Base-by-base conservation (phyloP, 345 rosid species). In the Populus davidiana region DNA sequence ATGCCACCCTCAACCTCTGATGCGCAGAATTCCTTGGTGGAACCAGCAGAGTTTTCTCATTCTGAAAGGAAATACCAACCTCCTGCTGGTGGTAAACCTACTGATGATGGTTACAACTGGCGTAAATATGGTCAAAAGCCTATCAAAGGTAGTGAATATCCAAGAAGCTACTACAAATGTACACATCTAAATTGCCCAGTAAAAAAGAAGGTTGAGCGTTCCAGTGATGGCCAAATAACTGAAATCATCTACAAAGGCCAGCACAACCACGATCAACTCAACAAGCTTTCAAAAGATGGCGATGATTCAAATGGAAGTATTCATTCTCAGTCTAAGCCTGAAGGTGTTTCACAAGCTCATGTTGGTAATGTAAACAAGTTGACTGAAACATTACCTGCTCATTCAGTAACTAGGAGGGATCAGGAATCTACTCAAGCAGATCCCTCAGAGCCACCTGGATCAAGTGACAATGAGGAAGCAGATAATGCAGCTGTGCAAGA, bases 71-170 rank as follows among this genome's bases (percentile, higher is more conserved):
- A 86, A 84, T 84, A 80, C 79, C 90, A 90, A 39, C 77, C 83
- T 77, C 35, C 72, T 75, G 83, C 82, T 41, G 91, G 88, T 73
- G 96, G 92, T 81, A 96, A 96, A 85, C 96, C 98, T 27, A 89
- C 90, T 66, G 91, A 92, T 83, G 99, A 93, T 80, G 98, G 98
- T 59, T 96, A 92, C 77, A 93, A 93, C 80, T 96, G 99, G 99
- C 89, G 96, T 73, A 93, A 96, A 80, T 93, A 91, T 76, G 96
- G 99, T 72, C 98, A 96, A 86, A 96, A 93, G 87, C 98, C 96
- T 33, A 94, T 93, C 41, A 93, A 96, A 86, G 96, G 98, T 73
- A 90, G 94, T 71, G 97, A 91, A 82, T 93, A 85, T 86, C 98
- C 99, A 8, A 83, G 99, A 84, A 96, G 99, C 87, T 93, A 96